Conservation (phyloP, 441 rosid species). For the Lepidium campestre region DNA sequence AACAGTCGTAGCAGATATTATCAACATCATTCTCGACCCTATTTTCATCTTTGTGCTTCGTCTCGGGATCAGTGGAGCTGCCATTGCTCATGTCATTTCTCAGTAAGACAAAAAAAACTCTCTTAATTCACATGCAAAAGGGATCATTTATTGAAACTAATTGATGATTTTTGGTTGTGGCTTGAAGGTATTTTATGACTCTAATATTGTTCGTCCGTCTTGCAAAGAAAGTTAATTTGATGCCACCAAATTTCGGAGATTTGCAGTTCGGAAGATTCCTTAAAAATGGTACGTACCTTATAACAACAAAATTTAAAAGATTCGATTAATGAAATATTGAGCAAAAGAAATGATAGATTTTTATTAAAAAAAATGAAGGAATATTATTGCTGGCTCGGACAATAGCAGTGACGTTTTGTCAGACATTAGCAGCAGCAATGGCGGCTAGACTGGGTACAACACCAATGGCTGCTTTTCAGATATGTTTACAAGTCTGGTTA, state of each 20-base stretch:
- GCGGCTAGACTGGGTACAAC: slow-evolving; percentile 63
- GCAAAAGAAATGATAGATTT: background rate
- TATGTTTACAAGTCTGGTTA: slow-evolving; percentile 72
- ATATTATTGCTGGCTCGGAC: slow-evolving; percentile 45
- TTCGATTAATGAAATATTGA: background rate
- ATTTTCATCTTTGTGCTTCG: slow-evolving; percentile 50
- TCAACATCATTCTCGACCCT: slow-evolving; percentile 55
- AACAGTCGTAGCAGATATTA: slow-evolving; percentile 51
- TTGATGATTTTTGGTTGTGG: background rate
- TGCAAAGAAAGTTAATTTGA: slow-evolving; percentile 43
- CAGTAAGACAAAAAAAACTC: slow-evolving; percentile 40
- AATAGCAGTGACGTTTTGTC: slow-evolving; percentile 64
- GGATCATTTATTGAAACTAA: background rate
- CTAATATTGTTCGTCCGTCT: slow-evolving; percentile 45
- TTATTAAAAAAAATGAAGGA: slow-evolving; percentile 29
- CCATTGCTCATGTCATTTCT: slow-evolving; percentile 71
- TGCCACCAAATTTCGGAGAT: slow-evolving; percentile 50
- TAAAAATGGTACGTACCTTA: slow-evolving; percentile 51
- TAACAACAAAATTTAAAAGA: too few relatives aligned
- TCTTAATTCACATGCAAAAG: background rate
- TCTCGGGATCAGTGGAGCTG: slow-evolving; percentile 68
- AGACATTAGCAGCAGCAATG: slow-evolving; percentile 70
- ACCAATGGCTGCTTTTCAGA: slow-evolving; percentile 74
- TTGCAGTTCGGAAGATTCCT: slow-evolving; percentile 53
- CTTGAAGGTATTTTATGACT: slow-evolving; percentile 49